phyloP scores from a whole-genome alignment of 768 basidiomycete genomes.

The Cystobasidium ongulense region DNA sequence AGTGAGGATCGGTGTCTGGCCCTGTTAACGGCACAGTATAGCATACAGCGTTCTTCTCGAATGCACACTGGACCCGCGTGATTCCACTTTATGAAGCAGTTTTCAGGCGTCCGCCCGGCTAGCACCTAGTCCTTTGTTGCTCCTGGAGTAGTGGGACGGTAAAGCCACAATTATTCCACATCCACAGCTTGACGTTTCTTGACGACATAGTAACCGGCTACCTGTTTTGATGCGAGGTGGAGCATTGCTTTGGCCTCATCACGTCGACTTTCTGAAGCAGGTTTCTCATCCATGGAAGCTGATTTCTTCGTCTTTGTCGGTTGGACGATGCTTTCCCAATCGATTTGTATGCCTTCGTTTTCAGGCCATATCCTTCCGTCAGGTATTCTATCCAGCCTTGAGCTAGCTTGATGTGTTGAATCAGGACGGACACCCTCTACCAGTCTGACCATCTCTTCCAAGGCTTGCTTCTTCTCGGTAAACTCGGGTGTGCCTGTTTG shows the following conservation, averaged over 20 bases:
- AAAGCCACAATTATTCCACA: neutral
- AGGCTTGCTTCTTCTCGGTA: neutral
- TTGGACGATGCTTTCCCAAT: neutral
- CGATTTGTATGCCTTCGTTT: conserved; percentile 11
- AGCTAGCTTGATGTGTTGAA: neutral
- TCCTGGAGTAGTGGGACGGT: neutral
- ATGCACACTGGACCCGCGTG: too few species aligned
- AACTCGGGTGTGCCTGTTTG: neutral
- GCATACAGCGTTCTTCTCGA: too few species aligned
- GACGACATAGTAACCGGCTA: conserved; percentile 22
- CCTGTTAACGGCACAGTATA: too few species aligned
- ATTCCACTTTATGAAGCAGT: too few species aligned
- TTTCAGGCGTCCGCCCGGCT: too few species aligned
- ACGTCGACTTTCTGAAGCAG: neutral
- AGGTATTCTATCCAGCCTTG: neutral
- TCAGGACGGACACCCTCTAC: conserved; percentile 18
- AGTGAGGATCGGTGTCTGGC: too few species aligned
- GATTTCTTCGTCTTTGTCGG: neutral
- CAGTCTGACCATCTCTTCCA: conserved; percentile 22
- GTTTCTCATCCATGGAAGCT: neutral
- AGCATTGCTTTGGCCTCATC: neutral
- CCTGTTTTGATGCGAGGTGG: conserved; percentile 1
- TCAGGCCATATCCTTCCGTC: conserved; percentile 26
- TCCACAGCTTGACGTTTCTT: neutral
- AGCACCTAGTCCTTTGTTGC: too few species aligned